Evolutionary conservation across 176 grass and related monocot species (phyloP), one percentile per base, ranked within the genome.

Genomic region (Cenchrus americanus): DNA sequence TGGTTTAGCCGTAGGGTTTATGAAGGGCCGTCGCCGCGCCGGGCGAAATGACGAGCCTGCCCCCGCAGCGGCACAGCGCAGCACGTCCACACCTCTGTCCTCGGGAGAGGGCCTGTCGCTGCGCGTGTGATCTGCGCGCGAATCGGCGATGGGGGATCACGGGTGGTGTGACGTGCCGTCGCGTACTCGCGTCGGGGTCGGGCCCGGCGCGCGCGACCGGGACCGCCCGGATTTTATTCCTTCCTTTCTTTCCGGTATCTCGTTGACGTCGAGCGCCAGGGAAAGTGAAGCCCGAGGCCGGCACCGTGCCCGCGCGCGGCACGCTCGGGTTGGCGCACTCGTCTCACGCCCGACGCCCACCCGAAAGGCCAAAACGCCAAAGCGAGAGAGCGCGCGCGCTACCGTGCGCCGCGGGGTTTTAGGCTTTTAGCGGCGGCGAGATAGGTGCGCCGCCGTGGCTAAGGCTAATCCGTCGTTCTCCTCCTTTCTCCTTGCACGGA

Each of bases 1-100:
- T 47, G 23, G 71, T 62, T 77, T 77, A 55, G 61, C 83, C 50
- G 73, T 59, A 57, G 82, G 83, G 83, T 86, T 90, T 86, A 72
- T 51, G 44, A n/a, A 0, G 69, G 24, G 1, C 5, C 19, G 4
- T 2, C 12, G 5, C 22, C 14, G 21, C 9, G 27, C n/a, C 22
- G 10, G 32, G 6, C 0, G 37, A 8, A 72, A 73, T 86, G 55
- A 86, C 88, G 64, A 22, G 10, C 0, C 5, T 78, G 40, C 21
- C 78, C 71, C 53, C 19, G 30, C 30, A 5, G 50, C 23, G 37
- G 11, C 10, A 34, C 79, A 2, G 30, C 19, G 30, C 52, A 12
- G 2, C 27, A 27, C 27, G 27, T 27, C 27, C 27, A 1, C 43
- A 44, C 43, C 34, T 37, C 3, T 3, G 34, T 0, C 3, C 34